Conservation (phyloP, 2,329 filamentous ascomycete species). For the Penicillium sp. region DNA sequence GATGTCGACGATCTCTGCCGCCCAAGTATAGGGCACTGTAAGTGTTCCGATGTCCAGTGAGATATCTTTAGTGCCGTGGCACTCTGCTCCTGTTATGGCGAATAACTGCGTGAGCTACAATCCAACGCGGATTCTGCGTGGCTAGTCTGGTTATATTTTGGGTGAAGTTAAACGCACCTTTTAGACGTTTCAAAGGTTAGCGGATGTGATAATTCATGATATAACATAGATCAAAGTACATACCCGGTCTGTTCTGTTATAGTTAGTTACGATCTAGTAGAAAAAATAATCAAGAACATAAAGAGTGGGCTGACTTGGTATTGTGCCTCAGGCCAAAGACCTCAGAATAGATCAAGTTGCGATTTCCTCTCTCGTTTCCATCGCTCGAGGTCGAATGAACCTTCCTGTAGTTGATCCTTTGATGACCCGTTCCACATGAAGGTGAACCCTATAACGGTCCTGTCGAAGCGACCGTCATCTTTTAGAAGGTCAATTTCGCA, state of each 20-base stretch:
- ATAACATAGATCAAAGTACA: background rate
- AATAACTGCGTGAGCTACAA: slow-evolving; percentile 71
- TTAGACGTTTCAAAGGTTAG: slow-evolving; percentile 58
- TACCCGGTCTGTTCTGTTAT: no score
- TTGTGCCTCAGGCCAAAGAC: no score
- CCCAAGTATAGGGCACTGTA: slow-evolving; percentile 79
- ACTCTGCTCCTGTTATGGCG: slow-evolving; percentile 74
- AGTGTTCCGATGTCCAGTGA: slow-evolving; percentile 86
- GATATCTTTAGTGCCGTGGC: slow-evolving; percentile 82
- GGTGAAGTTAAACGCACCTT: slow-evolving; percentile 69
- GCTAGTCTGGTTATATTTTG: slow-evolving; percentile 76
- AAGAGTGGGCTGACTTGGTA: no score
- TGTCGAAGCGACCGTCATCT: no score
- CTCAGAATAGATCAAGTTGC: no score
- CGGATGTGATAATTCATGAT: background rate
- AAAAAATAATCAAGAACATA: no score
- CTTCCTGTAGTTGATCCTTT: no score
- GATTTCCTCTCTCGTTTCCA: no score
- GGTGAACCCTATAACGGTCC: no score
- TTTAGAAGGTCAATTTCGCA: slow-evolving; percentile 13
- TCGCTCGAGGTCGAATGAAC: no score
- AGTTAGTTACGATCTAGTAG: no score
- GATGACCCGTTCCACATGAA: no score
- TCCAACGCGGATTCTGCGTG: slow-evolving; percentile 78
- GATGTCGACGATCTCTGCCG: slow-evolving; percentile 87